Conservation (phyloP, 2,329 filamentous ascomycete genomes). For the Venturia pyrina region DNA sequence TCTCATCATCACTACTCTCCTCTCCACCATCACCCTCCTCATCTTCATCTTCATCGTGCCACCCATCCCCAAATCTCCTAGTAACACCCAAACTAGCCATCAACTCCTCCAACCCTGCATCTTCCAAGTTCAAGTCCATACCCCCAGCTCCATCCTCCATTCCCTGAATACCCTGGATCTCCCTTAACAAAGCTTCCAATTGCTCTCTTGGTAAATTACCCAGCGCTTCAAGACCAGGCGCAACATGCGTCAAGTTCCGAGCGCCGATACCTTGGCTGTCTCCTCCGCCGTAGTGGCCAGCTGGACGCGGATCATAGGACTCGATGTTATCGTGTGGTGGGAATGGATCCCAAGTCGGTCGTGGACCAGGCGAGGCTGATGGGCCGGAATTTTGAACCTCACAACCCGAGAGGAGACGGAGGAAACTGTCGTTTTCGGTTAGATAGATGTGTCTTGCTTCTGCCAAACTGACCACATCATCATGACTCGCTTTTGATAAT, state of each 20-base stretch:
- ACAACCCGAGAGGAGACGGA: slow-evolving; percentile 4
- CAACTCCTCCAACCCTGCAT: not conserved
- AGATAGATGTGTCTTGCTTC: slow-evolving; percentile 70
- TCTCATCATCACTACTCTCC: not conserved
- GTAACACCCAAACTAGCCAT: not conserved
- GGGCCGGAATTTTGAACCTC: not conserved
- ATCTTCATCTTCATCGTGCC: slow-evolving; percentile 32
- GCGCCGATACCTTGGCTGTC: not conserved
- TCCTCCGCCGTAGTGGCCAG: not conserved
- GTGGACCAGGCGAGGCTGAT: not conserved
- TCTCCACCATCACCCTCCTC: not conserved
- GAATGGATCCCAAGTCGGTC: slow-evolving; percentile 8
- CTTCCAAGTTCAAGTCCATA: not conserved
- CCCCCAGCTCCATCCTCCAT: not conserved
- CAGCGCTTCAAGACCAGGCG: not conserved
- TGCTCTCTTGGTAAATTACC: not conserved
- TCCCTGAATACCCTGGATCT: not conserved
- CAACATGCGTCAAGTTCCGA: not conserved
- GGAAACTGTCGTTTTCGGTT: slow-evolving; percentile 46
- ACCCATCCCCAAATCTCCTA: not conserved
- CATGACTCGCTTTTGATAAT: slow-evolving; percentile 25
- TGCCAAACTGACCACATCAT: slow-evolving; percentile 27
- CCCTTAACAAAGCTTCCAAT: not conserved
- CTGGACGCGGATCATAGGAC: not conserved
- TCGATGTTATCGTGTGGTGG: slow-evolving; percentile 1